Evolutionary conservation across 2,329 filamentous ascomycete species (phyloP).

Genomic region (Davidsoniella virescens): DNA sequence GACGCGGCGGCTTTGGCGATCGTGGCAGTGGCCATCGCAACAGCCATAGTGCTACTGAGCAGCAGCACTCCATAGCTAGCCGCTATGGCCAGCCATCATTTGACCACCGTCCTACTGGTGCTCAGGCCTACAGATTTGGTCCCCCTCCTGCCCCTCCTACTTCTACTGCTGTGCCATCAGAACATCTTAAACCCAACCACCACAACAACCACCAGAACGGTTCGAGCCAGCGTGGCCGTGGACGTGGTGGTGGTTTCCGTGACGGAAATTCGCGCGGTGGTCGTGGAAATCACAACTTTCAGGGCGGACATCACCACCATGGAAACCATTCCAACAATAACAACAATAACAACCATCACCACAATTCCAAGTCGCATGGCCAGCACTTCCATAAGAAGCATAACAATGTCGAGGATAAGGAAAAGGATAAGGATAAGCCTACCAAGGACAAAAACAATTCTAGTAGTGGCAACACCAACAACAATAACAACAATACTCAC

Average conservation of each 20-base stretch:
- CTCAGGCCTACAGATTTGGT: conserved; percentile 24
- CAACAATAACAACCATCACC: conserved; percentile 13
- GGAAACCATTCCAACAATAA: conserved; percentile 17
- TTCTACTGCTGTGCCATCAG: conserved; percentile 1
- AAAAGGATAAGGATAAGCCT: conserved; percentile 17
- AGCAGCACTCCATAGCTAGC: conserved; percentile 8
- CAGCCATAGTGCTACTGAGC: conserved; percentile 7
- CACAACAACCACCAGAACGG: conserved; percentile 16
- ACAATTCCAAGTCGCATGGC: conserved; percentile 14
- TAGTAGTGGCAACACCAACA: conserved; percentile 10
- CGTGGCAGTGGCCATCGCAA: conserved; percentile 22
- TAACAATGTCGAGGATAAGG: background rate
- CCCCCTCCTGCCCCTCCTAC: conserved; percentile 24
- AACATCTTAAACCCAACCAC: conserved; percentile 20
- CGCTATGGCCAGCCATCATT: conserved; percentile 9
- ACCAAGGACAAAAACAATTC: conserved; percentile 19
- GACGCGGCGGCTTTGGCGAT: conserved; percentile 25
- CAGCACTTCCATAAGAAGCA: conserved; percentile 4
- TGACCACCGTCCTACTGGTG: conserved; percentile 6
- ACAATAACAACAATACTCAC: conserved; percentile 15
- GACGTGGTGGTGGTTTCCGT: conserved; percentile 22
- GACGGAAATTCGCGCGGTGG: conserved; percentile 25
- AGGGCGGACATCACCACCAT: conserved; percentile 21
- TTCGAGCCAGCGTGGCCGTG: conserved; percentile 20
- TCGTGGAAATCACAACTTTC: conserved; percentile 27